These are phyloP conservation scores for Calonectria hawksworthii DNA, from an alignment of 2,329 filamentous ascomycete genomes.

Conservation along the genomic window DNA sequence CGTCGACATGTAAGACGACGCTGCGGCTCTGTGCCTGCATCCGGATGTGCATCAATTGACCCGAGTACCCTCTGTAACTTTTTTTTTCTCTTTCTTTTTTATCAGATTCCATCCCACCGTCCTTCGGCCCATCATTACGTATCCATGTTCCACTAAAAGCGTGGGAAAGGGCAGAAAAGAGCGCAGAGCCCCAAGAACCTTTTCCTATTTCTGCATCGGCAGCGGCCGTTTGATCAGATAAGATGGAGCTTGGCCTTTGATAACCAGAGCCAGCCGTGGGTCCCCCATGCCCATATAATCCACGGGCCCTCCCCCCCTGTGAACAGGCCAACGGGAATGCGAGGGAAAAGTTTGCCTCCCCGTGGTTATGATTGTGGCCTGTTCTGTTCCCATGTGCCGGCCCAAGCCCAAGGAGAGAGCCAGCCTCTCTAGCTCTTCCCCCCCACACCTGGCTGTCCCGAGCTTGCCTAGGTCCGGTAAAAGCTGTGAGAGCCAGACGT, in stretches of 20 bases:
- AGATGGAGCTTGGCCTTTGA: conserved; percentile 1
- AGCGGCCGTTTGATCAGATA: conserved; percentile 10
- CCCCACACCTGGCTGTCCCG: conserved; percentile 8
- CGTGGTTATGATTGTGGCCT: conserved; percentile 15
- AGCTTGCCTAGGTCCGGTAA: not conserved
- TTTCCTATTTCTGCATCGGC: conserved; percentile 11
- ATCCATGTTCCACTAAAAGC: conserved; percentile 10
- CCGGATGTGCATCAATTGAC: not conserved
- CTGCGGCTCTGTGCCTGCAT: conserved; percentile 11
- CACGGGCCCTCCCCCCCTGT: not conserved
- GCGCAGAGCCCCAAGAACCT: conserved; percentile 1
- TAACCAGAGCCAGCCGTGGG: not conserved
- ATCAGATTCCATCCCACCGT: conserved; percentile 25
- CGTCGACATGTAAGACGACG: not conserved
- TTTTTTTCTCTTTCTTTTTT: not conserved
- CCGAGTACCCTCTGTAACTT: not conserved
- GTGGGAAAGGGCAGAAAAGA: conserved; percentile 8
- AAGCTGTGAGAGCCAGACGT: not conserved
- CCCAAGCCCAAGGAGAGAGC: not conserved
- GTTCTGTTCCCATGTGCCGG: conserved; percentile 12
- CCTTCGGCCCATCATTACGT: conserved; percentile 19
- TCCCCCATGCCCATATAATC: not conserved
- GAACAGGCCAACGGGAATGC: not conserved
- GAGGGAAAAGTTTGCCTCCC: conserved; percentile 1
- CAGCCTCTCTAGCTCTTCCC: not conserved